These are phyloP conservation scores for Leptographium wingfieldii DNA, from an alignment of 2,329 filamentous ascomycete genomes.

Conservation along the genomic window DNA sequence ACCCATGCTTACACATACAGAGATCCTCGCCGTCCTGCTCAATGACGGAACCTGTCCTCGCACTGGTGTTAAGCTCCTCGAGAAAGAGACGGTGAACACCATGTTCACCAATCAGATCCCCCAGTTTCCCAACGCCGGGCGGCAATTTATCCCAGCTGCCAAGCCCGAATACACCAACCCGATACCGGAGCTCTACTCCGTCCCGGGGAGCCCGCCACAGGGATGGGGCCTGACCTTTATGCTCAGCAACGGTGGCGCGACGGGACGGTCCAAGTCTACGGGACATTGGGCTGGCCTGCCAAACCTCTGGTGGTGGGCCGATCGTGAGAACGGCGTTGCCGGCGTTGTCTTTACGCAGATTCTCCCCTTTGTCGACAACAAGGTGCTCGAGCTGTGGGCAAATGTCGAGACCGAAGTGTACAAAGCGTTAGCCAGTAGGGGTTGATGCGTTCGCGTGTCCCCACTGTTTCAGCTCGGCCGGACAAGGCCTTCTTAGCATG, in stretches of 20 bases:
- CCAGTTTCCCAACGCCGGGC: conserved; percentile 33
- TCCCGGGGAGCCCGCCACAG: conserved; percentile 32
- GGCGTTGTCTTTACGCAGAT: conserved; percentile 33
- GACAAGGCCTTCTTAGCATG: not conserved
- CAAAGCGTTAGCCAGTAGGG: conserved; percentile 17
- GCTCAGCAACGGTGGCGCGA: conserved; percentile 29
- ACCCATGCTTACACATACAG: conserved; percentile 16
- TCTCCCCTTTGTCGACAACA: conserved; percentile 28
- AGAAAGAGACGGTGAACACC: conserved; percentile 38
- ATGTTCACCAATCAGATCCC: conserved; percentile 52
- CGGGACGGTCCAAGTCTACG: conserved; percentile 35
- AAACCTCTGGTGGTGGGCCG: conserved; percentile 47
- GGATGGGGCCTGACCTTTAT: conserved; percentile 49
- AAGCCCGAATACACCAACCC: conserved; percentile 33
- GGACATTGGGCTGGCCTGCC: conserved; percentile 42
- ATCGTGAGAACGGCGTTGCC: conserved; percentile 42
- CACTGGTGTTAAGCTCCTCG: conserved; percentile 39
- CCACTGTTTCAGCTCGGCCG: too few relatives aligned
- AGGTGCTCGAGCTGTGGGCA: conserved; percentile 24
- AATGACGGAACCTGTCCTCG: conserved; percentile 47
- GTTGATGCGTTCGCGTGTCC: conserved; percentile 26
- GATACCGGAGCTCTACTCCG: conserved; percentile 34
- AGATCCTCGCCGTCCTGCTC: conserved; percentile 44
- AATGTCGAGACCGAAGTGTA: conserved; percentile 22
- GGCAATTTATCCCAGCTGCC: conserved; percentile 26